Percentiles rank a stretch among this genome's conserved stretches.
Evolutionary conservation across 352 stramenopile species (phyloP).

Genomic region (Globisporangium emineosum): DNA sequence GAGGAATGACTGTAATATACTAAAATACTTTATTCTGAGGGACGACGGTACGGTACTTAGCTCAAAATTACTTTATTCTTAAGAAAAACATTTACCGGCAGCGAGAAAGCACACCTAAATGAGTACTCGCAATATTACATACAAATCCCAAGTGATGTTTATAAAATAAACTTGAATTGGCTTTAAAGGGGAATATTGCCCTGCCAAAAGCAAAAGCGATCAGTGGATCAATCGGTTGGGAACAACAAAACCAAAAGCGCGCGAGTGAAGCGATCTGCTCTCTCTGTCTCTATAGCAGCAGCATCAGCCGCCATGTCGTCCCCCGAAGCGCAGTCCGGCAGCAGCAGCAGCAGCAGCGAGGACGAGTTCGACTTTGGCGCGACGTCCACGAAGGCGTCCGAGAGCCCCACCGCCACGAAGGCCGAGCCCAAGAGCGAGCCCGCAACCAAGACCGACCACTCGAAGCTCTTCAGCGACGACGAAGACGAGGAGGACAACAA

Average conservation of each 20-base stretch:
- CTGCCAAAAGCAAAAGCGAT: not conserved
- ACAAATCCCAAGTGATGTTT: no score
- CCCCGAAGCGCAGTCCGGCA: slow-evolving; percentile 49
- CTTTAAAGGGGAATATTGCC: not conserved
- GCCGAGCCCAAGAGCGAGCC: slow-evolving; percentile 11
- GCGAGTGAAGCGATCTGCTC: not conserved
- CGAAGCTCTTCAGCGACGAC: slow-evolving; percentile 71
- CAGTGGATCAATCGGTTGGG: not conserved
- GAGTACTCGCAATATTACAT: no score
- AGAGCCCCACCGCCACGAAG: slow-evolving; percentile 13
- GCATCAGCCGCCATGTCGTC: slow-evolving; percentile 58
- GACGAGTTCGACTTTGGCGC: slow-evolving; percentile 72
- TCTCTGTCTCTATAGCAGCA: slow-evolving; percentile 1
- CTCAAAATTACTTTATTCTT: no score
- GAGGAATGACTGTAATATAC: no score
- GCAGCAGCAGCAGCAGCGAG: slow-evolving; percentile 69
- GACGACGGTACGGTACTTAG: no score
- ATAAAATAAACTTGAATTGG: no score
- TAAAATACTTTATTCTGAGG: no score
- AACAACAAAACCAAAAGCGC: not conserved
- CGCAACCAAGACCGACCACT: slow-evolving; percentile 23
- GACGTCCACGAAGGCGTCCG: slow-evolving; percentile 23
- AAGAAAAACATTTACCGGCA: no score
- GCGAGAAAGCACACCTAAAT: no score
- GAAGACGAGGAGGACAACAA: slow-evolving; percentile 36